phyloP scores from a whole-genome alignment of 179 eudicot species.

The Beta macrorhiza region DNA sequence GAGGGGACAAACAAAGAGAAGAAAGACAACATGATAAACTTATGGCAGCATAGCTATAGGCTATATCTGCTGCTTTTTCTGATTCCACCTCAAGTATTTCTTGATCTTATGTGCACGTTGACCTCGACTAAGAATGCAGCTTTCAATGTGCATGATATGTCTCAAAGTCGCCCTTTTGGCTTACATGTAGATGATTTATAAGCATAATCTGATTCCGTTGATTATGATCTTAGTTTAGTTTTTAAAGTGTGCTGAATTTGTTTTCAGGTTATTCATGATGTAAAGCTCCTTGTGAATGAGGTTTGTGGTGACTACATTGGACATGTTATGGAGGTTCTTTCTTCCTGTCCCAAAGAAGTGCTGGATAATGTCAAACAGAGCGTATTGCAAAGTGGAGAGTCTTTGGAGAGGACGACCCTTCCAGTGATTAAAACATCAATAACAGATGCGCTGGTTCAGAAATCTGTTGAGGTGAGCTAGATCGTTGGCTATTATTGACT shows the following conservation, averaged over 20 bases:
- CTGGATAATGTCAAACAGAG: slow-evolving; percentile 75
- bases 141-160: neutral
- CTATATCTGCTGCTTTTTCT: neutral
- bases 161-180: neutral
- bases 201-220: neutral
- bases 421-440: slow-evolving; percentile 47
- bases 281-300: slow-evolving; percentile 59
- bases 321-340: slow-evolving; percentile 58
- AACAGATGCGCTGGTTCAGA: slow-evolving; percentile 63
- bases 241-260: neutral
- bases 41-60: neutral
- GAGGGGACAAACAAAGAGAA: neutral
- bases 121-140: neutral
- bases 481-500: slow-evolving; percentile 11
- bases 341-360: slow-evolving; percentile 71
- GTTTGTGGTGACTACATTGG: slow-evolving; percentile 57
- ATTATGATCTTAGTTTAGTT: slow-evolving; percentile 13
- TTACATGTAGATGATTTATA: slow-evolving; percentile 5
- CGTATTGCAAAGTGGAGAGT: slow-evolving; percentile 72
- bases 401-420: slow-evolving; percentile 62
- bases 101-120: neutral
- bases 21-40: neutral
- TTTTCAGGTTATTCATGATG: slow-evolving; percentile 84
- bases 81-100: neutral
- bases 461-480: slow-evolving; percentile 71